These are phyloP conservation scores for Aspergillus uvarum DNA, from an alignment of 2,329 filamentous ascomycete genomes.

Conservation along the genomic window DNA sequence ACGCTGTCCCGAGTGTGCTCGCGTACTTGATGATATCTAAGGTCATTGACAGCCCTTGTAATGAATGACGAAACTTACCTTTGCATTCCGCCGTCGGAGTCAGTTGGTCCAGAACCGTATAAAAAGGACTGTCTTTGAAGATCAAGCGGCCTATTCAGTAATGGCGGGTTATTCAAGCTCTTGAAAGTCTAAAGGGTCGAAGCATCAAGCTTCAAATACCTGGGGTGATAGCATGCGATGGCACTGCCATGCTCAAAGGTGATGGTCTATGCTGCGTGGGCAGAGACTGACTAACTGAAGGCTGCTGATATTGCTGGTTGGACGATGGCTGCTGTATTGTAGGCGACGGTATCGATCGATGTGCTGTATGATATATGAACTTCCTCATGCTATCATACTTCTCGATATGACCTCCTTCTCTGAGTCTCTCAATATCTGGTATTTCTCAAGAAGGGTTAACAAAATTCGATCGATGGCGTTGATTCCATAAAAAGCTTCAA, in stretches of 20 bases:
- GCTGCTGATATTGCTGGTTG: conserved; percentile 27
- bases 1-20: conserved; percentile 60
- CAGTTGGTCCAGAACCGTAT: conserved; percentile 65
- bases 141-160: conserved; percentile 48
- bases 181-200: neutral
- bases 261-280: conserved; percentile 29
- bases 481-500: neutral
- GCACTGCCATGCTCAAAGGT: conserved; percentile 31
- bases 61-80: conserved; percentile 49
- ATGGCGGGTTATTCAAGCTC: conserved; percentile 18
- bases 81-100: conserved; percentile 68
- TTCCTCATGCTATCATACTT: conserved; percentile 34
- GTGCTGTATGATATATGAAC: conserved; percentile 33
- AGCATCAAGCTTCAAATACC: conserved; percentile 22
- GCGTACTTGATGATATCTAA: conserved; percentile 48
- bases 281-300: conserved; percentile 24
- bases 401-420: conserved; percentile 24
- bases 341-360: conserved; percentile 29
- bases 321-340: conserved; percentile 25
- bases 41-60: conserved; percentile 17
- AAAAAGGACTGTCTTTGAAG: conserved; percentile 84
- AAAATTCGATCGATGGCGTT: neutral
- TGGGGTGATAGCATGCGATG: conserved; percentile 29
- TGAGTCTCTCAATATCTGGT: conserved; percentile 30
- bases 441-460: neutral